These are phyloP conservation scores for Yamadazyma tumulicola DNA, from an alignment of 805 yeast species.

Conservation along the genomic window DNA sequence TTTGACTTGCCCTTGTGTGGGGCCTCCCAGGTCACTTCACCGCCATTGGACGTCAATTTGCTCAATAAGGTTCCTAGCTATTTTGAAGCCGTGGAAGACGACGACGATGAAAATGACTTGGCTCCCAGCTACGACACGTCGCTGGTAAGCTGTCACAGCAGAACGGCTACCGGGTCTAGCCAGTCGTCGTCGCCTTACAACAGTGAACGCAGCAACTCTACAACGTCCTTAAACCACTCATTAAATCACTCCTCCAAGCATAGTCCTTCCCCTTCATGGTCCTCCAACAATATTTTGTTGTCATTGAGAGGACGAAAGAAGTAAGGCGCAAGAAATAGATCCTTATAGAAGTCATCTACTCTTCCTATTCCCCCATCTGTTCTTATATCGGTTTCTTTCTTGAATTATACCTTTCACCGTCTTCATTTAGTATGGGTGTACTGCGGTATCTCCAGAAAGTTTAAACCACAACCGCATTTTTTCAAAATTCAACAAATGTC, in stretches of 20 bases:
- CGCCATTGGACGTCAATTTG: constrained; percentile 19
- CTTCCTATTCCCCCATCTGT: neutral
- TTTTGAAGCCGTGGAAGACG: constrained; percentile 37
- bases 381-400: neutral
- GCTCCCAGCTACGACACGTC: constrained; percentile 19
- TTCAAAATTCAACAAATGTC: constrained; percentile 11
- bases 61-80: constrained; percentile 37
- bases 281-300: constrained; percentile 3
- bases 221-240: constrained; percentile 1
- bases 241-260: constrained; percentile 2
- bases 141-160: neutral
- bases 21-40: constrained; percentile 1
- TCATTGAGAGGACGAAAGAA: too few species aligned
- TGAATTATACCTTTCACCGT: neutral
- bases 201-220: constrained; percentile 2
- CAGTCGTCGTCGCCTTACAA: constrained; percentile 2
- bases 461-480: neutral
- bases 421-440: too few species aligned
- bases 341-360: neutral
- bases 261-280: constrained; percentile 4
- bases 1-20: constrained; percentile 25
- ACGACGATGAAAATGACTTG: constrained; percentile 23
- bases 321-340: too few species aligned
- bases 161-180: neutral
- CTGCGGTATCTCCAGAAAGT: too few species aligned